Conservation (phyloP, 1,139 yeast species). For the Pichia sp. region DNA sequence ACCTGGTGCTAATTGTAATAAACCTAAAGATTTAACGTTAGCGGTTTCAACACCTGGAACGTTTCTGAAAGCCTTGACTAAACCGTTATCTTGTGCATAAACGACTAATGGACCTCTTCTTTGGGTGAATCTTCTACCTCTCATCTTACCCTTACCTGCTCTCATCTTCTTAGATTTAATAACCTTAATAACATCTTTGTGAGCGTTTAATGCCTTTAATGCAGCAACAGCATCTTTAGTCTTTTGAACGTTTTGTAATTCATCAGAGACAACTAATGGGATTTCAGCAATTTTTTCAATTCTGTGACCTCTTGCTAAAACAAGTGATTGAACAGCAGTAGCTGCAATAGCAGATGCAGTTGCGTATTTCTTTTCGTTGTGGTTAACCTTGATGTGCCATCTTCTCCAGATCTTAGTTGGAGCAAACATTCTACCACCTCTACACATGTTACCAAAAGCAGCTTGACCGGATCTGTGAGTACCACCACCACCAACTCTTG, state of each 20-base stretch:
- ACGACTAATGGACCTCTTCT: conserved; percentile 99
- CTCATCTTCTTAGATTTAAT: conserved; percentile 97
- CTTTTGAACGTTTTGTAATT: conserved; percentile 87
- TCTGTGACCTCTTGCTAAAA: conserved; percentile 99
- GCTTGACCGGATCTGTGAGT: conserved; percentile 99
- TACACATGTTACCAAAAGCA: conserved; percentile 99
- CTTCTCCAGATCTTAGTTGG: conserved; percentile 99
- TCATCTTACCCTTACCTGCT: conserved; percentile 99
- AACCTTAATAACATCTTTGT: conserved; percentile 97
- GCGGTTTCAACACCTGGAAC: conserved; percentile 99
- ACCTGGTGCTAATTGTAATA: conserved; percentile 99
- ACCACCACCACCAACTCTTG: conserved; percentile 99
- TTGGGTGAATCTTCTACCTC: conserved; percentile 99
- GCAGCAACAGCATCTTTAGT: conserved; percentile 99
- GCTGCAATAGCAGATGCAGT: conserved; percentile 99
- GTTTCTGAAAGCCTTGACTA: conserved; percentile 98
- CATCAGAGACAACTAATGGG: conserved; percentile 95
- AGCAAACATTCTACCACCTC: conserved; percentile 99
- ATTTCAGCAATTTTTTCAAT: conserved; percentile 97
- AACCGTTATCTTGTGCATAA: conserved; percentile 96
- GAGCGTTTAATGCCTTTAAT: conserved; percentile 98
- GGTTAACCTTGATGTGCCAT: conserved; percentile 99
- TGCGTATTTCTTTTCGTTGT: conserved; percentile 99
- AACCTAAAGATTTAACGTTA: conserved; percentile 86
- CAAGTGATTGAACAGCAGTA: conserved; percentile 96